Evolutionary conservation across 768 basidiomycete genomes (phyloP).

Genomic region (Phylloporus sp.): DNA sequence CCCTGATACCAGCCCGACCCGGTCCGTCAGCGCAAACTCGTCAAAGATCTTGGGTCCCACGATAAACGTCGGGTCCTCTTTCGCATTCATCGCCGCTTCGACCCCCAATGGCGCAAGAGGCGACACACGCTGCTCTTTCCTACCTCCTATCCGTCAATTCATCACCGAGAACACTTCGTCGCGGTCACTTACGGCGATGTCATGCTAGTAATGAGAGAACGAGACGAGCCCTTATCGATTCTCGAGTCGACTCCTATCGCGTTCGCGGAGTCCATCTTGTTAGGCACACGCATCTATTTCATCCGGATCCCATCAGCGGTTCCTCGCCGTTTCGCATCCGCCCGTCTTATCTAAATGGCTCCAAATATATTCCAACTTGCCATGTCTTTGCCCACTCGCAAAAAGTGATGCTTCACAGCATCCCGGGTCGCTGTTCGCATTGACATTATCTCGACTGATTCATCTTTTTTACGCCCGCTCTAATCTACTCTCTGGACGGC

Average conservation of each 20-base stretch:
- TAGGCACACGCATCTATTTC: no score
- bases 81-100: conserved; percentile 47
- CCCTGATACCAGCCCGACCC: conserved; percentile 59
- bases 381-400: no score
- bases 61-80: conserved; percentile 29
- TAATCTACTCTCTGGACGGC: no score
- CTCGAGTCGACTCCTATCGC: background rate
- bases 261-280: no score
- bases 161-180: background rate
- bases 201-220: conserved; percentile 2
- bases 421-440: no score
- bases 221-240: background rate
- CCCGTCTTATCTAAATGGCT: no score
- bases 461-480: no score
- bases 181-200: conserved; percentile 7
- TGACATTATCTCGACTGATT: no score
- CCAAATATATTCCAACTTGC: no score
- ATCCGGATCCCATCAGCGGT: no score
- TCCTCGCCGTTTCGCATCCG: no score
- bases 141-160: background rate
- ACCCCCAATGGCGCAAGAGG: conserved; percentile 61
- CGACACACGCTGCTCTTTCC: conserved; percentile 41
- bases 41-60: conserved; percentile 51
- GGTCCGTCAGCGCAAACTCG: conserved; percentile 53
- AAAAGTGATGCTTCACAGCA: no score